Conservation (phyloP, 495 filamentous ascomycete genomes). For the Collariella sp. region DNA sequence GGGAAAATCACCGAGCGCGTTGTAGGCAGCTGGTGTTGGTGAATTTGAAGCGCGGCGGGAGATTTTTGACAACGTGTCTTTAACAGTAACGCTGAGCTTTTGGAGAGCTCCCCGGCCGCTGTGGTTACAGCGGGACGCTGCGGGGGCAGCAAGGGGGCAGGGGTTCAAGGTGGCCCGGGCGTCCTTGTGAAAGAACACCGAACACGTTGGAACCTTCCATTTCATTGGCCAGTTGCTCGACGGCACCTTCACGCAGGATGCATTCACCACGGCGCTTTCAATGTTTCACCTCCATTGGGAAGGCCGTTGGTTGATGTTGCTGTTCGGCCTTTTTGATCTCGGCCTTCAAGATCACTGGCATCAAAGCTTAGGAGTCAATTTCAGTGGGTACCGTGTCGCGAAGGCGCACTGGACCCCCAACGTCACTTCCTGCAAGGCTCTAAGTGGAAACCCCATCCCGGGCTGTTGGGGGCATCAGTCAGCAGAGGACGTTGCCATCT, state of each 20-base stretch:
- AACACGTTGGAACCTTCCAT: slow-evolving; percentile 17
- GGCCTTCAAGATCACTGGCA: too few species aligned
- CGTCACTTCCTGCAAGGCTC: too few species aligned
- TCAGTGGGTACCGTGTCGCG: too few species aligned
- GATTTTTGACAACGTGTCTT: slow-evolving; percentile 33
- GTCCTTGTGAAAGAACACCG: too few species aligned
- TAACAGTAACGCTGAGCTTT: slow-evolving; percentile 18
- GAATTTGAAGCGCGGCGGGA: slow-evolving; percentile 27
- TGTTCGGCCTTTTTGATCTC: too few species aligned
- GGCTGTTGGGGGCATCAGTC: too few species aligned
- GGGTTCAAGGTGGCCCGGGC: slow-evolving; percentile 13
- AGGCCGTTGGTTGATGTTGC: not conserved
- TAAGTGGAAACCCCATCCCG: too few species aligned
- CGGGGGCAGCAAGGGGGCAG: slow-evolving; percentile 14
- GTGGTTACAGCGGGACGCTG: slow-evolving; percentile 12
- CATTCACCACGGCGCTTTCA: too few species aligned
- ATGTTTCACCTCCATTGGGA: not conserved
- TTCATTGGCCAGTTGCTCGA: not conserved
- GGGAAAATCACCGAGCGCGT: slow-evolving; percentile 24
- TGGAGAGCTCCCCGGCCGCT: slow-evolving; percentile 4
- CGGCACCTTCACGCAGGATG: not conserved
- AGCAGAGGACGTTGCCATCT: not conserved
- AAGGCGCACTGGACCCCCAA: too few species aligned
- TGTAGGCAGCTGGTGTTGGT: slow-evolving; percentile 22
- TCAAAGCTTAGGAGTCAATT: too few species aligned